Evolutionary conservation across 1,139 yeast species (phyloP).

Genomic region (Blastobotrys aristatus): DNA sequence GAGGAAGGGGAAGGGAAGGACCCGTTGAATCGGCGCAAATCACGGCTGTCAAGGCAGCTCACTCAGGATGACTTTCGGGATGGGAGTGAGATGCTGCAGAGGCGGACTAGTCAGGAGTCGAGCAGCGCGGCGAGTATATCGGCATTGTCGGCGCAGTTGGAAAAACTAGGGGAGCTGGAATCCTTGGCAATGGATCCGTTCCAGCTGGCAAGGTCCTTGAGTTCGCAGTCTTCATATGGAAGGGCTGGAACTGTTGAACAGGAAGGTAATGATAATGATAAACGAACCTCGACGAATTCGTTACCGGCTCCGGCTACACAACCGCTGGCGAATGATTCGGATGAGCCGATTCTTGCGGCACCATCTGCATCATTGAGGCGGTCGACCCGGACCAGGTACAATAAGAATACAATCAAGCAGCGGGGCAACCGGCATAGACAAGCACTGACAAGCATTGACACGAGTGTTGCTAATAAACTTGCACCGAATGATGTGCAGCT

Average conservation of each 20-base stretch:
- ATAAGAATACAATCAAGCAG: slow-evolving; percentile 23
- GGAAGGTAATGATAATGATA: background rate
- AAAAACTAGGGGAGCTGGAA: slow-evolving; percentile 33
- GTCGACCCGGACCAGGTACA: slow-evolving; percentile 28
- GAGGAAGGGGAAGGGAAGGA: background rate
- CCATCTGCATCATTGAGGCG: slow-evolving; percentile 30
- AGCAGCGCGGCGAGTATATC: slow-evolving; percentile 21
- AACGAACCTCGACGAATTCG: slow-evolving; percentile 8
- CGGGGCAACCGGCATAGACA: slow-evolving; percentile 17
- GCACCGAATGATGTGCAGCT: background rate
- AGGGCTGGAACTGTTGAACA: background rate
- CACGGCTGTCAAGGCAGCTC: slow-evolving; percentile 38
- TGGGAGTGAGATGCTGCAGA: slow-evolving; percentile 36
- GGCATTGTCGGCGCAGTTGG: slow-evolving; percentile 28
- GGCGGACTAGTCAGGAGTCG: slow-evolving; percentile 17
- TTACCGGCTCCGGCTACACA: slow-evolving; percentile 12
- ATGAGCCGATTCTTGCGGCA: slow-evolving; percentile 29
- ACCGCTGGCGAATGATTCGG: slow-evolving; percentile 28
- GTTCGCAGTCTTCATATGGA: slow-evolving; percentile 8
- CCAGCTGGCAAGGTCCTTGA: slow-evolving; percentile 30
- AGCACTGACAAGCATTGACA: slow-evolving; percentile 8
- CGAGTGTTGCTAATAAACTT: slow-evolving; percentile 6
- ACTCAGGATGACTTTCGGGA: slow-evolving; percentile 36
- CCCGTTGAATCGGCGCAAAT: slow-evolving; percentile 26
- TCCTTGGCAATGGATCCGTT: slow-evolving; percentile 33